phyloP scores from a whole-genome alignment of 768 basidiomycete genomes.

The Cubamyces sp. region DNA sequence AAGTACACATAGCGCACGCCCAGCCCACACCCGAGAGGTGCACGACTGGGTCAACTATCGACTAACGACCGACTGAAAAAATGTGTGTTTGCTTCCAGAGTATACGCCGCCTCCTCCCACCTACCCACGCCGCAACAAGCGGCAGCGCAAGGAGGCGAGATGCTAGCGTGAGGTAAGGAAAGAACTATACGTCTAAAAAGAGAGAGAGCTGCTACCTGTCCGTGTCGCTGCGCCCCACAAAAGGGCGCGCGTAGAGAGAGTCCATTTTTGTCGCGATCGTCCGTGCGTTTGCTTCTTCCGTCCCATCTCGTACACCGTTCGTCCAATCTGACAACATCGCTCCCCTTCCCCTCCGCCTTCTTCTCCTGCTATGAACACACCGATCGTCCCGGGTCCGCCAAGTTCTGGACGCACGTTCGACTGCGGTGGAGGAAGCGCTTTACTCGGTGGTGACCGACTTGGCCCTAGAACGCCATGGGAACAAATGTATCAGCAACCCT shows the following conservation, averaged over 20 bases:
- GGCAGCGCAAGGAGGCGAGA: background rate
- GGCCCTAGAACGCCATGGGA: conserved; percentile 29
- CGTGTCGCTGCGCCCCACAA: background rate
- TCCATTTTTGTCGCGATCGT: conserved; percentile 24
- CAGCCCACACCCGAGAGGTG: background rate
- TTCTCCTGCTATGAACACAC: background rate
- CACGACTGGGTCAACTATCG: background rate
- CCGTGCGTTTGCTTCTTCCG: conserved; percentile 19
- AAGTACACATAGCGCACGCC: conserved; percentile 5
- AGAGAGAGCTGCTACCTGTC: conserved; percentile 5
- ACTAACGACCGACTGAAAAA: background rate
- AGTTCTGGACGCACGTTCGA: background rate
- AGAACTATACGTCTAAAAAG: conserved; percentile 4
- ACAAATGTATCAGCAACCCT: background rate
- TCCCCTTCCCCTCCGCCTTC: background rate
- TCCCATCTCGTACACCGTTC: conserved; percentile 10
- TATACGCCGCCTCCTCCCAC: background rate
- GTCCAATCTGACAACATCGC: background rate
- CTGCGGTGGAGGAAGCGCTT: conserved; percentile 1
- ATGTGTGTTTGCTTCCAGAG: background rate
- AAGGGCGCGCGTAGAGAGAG: conserved; percentile 3
- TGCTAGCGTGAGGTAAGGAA: background rate
- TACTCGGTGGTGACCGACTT: conserved; percentile 42
- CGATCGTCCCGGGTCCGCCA: background rate
- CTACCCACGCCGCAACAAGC: background rate